These are phyloP conservation scores for Microcyclosporella mali DNA, from an alignment of 2,329 filamentous ascomycete genomes.

Conservation along the genomic window DNA sequence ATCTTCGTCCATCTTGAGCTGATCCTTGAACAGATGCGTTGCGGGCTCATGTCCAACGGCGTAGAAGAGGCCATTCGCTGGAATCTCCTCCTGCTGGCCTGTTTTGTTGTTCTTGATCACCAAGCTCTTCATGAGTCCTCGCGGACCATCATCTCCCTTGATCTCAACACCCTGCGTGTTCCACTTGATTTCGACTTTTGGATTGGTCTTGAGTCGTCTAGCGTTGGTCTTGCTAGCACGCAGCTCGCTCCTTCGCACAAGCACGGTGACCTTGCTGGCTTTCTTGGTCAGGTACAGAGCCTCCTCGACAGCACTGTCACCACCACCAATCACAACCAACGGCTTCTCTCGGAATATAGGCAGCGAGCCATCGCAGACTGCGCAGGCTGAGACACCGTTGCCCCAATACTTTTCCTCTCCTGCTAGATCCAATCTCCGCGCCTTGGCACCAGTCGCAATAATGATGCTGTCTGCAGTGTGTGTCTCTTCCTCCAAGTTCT, in stretches of 20 bases:
- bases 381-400: constrained; percentile 90
- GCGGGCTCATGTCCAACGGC: constrained; percentile 96
- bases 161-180: constrained; percentile 77
- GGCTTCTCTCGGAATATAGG: constrained; percentile 97
- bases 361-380: constrained; percentile 93
- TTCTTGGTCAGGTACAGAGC: constrained; percentile 97
- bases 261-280: constrained; percentile 85
- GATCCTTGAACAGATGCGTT: constrained; percentile 80
- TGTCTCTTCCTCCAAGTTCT: constrained; percentile 58
- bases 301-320: constrained; percentile 95
- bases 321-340: constrained; percentile 90
- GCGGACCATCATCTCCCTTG: constrained; percentile 67
- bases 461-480: constrained; percentile 90
- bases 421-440: constrained; percentile 70
- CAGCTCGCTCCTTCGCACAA: constrained; percentile 81
- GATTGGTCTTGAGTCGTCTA: constrained; percentile 69
- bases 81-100: constrained; percentile 72
- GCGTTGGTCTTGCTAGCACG: constrained; percentile 91
- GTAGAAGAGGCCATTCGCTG: constrained; percentile 92
- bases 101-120: constrained; percentile 72
- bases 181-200: constrained; percentile 86
- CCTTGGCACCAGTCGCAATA: constrained; percentile 91
- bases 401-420: constrained; percentile 98
- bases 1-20: constrained; percentile 81
- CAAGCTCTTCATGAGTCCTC: constrained; percentile 80